phyloP scores from a whole-genome alignment of 306 rosid species.

The Hippophae tibetana region DNA sequence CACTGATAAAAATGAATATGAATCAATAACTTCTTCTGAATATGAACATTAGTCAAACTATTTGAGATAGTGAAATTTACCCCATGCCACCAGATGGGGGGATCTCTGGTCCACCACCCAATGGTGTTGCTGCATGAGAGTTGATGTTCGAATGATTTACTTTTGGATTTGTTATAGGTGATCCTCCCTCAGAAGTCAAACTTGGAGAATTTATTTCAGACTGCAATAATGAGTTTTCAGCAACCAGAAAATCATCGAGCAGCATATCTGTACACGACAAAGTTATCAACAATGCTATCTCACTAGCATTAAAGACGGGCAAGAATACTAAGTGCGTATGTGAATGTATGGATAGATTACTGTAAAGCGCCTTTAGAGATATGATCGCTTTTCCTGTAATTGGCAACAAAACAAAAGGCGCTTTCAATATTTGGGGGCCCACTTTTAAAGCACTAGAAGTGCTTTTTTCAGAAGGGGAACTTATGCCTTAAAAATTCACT shows the following conservation, averaged over 20 bases:
- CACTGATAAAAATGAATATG: slow-evolving; percentile 30
- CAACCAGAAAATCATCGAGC: slow-evolving; percentile 81
- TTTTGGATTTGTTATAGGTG: slow-evolving; percentile 49
- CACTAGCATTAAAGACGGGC: no score
- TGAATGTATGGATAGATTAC: no score
- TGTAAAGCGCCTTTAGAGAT: no score
- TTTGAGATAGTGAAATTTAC: slow-evolving; percentile 24
- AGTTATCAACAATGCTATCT: no score
- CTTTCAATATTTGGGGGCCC: no score
- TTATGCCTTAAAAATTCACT: no score
- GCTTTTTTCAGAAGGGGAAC: no score
- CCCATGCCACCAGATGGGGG: slow-evolving; percentile 49
- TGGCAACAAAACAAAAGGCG: no score
- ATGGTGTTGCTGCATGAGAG: slow-evolving; percentile 26
- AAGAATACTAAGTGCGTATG: no score
- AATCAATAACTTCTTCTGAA: not conserved
- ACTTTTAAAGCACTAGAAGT: no score
- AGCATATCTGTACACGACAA: slow-evolving; percentile 48
- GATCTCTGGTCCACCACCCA: slow-evolving; percentile 39
- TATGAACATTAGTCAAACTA: not conserved
- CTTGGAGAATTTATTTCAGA: slow-evolving; percentile 44
- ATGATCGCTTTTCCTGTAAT: no score
- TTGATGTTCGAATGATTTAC: slow-evolving; percentile 34
- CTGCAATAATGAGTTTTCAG: slow-evolving; percentile 72
- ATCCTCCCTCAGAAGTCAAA: slow-evolving; percentile 50